phyloP scores from a whole-genome alignment of 2,329 filamentous ascomycete genomes.

The Penicillium sp. region DNA sequence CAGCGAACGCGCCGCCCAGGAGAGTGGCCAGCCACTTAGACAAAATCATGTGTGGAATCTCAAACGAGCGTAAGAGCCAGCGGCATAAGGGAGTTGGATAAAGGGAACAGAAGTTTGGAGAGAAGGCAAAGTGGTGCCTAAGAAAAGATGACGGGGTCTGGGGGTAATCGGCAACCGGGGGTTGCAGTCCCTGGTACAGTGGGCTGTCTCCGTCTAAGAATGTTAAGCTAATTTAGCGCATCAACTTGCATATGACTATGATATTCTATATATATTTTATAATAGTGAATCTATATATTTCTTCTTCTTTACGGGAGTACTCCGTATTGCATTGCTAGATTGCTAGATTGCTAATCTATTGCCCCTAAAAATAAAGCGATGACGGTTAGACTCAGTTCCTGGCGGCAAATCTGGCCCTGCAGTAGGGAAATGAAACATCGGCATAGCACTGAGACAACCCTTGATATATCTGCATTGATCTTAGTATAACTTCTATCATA shows the following conservation, averaged over 20 bases:
- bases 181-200: slow-evolving; percentile 4
- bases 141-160: slow-evolving; percentile 1
- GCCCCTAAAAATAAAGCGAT: slow-evolving; percentile 1
- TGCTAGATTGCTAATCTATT: neutral
- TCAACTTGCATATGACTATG: neutral
- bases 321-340: neutral
- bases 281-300: neutral
- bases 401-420: slow-evolving; percentile 7
- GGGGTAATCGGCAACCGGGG: slow-evolving; percentile 3
- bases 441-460: slow-evolving; percentile 6
- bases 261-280: neutral
- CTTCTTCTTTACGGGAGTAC: neutral
- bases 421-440: slow-evolving; percentile 9
- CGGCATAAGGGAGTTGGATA: slow-evolving; percentile 12
- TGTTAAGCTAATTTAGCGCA: neutral
- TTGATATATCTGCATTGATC: neutral
- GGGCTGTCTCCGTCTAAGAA: slow-evolving; percentile 8
- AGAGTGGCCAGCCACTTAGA: slow-evolving; percentile 23
- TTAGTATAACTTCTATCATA: neutral
- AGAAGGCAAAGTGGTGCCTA: neutral
- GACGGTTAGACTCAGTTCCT: slow-evolving; percentile 10
- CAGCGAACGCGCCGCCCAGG: slow-evolving; percentile 20
- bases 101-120: neutral
- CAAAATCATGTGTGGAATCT: slow-evolving; percentile 17
- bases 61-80: slow-evolving; percentile 11